Evolutionary conservation across 73 alveolate species (phyloP).

Genomic region (Stentor roeselii): DNA sequence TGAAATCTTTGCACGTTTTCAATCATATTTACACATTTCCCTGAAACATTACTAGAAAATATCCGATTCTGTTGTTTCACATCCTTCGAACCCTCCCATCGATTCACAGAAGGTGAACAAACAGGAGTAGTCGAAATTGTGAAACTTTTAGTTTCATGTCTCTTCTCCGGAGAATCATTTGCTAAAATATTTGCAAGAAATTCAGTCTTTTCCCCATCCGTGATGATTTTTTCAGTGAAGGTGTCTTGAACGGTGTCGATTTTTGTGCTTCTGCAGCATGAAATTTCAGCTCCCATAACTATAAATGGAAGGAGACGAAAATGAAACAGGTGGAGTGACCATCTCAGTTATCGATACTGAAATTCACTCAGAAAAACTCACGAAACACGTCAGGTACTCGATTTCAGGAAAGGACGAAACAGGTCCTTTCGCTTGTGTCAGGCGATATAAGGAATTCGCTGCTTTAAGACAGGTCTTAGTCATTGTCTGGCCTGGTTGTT

Average conservation of each 20-base stretch:
- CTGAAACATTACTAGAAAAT: background rate
- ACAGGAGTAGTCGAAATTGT: background rate
- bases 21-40: background rate
- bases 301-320: slow-evolving; percentile 1
- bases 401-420: slow-evolving; percentile 62
- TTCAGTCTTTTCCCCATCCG: no score
- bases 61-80: background rate
- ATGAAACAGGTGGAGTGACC: background rate
- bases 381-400: slow-evolving; percentile 49
- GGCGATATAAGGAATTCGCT: slow-evolving; percentile 75
- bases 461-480: slow-evolving; percentile 55
- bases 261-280: no score
- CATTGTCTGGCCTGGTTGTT: slow-evolving; percentile 74
- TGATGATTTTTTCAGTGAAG: no score
- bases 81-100: background rate
- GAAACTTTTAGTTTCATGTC: background rate
- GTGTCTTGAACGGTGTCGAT: no score
- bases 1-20: background rate
- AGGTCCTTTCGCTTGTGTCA: slow-evolving; percentile 65
- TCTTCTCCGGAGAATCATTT: no score
- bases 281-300: no score
- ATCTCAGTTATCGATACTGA: background rate
- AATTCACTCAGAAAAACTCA: background rate
- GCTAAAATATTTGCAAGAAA: no score
- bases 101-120: background rate